These are phyloP conservation scores for Nelumbo lutea DNA, from an alignment of 164 flowering plant species.

Conservation along the genomic window DNA sequence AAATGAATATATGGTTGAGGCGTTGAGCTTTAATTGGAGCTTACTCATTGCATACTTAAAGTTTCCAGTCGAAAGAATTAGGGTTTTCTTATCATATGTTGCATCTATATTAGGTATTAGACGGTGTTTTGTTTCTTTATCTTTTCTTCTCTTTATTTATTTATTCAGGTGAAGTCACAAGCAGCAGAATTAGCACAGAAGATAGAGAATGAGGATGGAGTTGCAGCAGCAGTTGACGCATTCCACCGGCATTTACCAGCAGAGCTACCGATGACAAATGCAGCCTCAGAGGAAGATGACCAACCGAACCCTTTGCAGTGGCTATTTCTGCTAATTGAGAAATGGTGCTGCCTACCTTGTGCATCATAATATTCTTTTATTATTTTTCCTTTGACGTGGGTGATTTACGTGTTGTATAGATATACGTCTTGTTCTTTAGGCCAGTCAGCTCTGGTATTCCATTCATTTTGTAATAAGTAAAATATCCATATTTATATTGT, in stretches of 20 bases:
- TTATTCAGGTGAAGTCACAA: constrained; percentile 57
- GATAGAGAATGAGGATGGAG: constrained; percentile 89
- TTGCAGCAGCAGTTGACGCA: constrained; percentile 81
- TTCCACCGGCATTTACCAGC: constrained; percentile 78
- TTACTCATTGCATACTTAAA: neutral
- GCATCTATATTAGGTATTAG: too few species aligned
- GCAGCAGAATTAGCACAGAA: constrained; percentile 62
- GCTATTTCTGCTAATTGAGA: constrained; percentile 56
- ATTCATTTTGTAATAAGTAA: neutral
- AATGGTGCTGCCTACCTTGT: constrained; percentile 58
- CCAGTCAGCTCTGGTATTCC: neutral
- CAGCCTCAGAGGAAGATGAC: constrained; percentile 34
- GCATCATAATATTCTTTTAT: constrained; percentile 20
- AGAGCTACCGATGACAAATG: constrained; percentile 49
- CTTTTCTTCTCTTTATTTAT: neutral
- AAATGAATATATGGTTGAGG: too few species aligned
- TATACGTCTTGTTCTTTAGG: constrained; percentile 2
- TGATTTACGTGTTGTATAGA: constrained; percentile 7
- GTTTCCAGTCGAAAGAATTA: neutral
- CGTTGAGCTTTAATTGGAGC: neutral
- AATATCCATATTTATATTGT: too few species aligned
- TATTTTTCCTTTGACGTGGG: neutral
- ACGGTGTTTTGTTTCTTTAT: too few species aligned
- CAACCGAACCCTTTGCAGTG: constrained; percentile 51
- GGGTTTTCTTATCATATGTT: too few species aligned